Evolutionary conservation across 768 basidiomycete genomes (phyloP), one percentile per base, ranked within the genome.

Genomic region (Mycena galopus): DNA sequence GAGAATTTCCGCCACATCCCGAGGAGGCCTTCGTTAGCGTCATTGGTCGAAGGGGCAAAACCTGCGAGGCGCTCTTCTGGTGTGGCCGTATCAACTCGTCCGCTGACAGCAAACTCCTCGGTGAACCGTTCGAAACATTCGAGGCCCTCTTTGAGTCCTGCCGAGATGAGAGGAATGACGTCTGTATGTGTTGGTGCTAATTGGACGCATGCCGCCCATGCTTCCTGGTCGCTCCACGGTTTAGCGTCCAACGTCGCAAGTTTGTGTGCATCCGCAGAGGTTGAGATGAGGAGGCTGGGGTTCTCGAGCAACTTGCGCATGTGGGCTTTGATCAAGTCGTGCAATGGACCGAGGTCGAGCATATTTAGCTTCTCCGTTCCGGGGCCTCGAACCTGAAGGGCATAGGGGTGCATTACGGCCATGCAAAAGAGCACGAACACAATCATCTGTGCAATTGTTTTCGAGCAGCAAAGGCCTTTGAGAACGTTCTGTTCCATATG

Each of bases 401-500:
- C 67, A 42, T 78, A 79, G 4, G 77, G 77, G 33, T 75, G 70
- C 23, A 65, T 69, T n/a, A 74, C 56, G 6, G 63, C 42, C 56
- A 58, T 66, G 53, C 51, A 62, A 47, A 68, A 75, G 1, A 78
- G 65, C 1, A 60, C 72, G 7, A 77, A 47, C 1, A 37, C 74
- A 21, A 67, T 63, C 4, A 78, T 64, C 44, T 77, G 74, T 3
- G 64, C 42, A 11, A 76, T 50, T 0, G 73, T 78, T 6, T 69
- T 72, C 5, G 56, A 32, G 58, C 77, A 77, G n/a, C 65, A 14
- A 1, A 78, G 57, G 14, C 71, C 77, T 9, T 77, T 69, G 25
- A 69, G 69, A 17, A 78, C 53, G 42, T 78, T 79, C 56, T 56
- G 12, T 58, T 79, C 75, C 56, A 79, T 64, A 60, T 79, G 66